phyloP scores from a whole-genome alignment of 345 rosid species.

The Bruguiera sexangula region DNA sequence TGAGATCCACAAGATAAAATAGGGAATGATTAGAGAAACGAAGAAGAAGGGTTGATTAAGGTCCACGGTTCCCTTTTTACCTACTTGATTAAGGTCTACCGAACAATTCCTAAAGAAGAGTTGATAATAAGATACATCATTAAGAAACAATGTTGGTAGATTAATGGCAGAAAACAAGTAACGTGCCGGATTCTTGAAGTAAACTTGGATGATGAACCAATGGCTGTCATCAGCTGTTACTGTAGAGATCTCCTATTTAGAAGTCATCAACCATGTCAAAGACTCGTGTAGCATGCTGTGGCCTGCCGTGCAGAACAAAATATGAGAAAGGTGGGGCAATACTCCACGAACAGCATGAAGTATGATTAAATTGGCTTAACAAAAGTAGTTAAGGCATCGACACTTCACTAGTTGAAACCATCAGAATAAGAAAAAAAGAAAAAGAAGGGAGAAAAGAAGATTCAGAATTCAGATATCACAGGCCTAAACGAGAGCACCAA shows the following conservation, averaged over 20 bases:
- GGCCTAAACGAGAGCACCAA: no score
- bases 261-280: neutral
- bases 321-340: neutral
- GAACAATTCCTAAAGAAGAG: neutral
- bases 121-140: neutral
- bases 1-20: no score
- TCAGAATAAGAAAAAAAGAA: no score
- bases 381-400: no score
- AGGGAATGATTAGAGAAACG: no score
- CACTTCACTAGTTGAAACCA: no score
- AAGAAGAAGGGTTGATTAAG: no score
- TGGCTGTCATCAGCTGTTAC: neutral
- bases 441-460: no score
- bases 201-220: neutral
- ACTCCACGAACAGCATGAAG: neutral
- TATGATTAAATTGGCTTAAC: no score
- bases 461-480: no score
- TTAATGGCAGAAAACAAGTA: neutral
- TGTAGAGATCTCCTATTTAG: neutral
- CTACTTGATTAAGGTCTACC: neutral
- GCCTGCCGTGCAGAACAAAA: neutral
- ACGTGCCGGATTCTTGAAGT: neutral
- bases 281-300: neutral
- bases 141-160: neutral
- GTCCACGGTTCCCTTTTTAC: neutral